phyloP scores from a whole-genome alignment of 192 early-diverging fungal species.

The Coemansia aciculifera region DNA sequence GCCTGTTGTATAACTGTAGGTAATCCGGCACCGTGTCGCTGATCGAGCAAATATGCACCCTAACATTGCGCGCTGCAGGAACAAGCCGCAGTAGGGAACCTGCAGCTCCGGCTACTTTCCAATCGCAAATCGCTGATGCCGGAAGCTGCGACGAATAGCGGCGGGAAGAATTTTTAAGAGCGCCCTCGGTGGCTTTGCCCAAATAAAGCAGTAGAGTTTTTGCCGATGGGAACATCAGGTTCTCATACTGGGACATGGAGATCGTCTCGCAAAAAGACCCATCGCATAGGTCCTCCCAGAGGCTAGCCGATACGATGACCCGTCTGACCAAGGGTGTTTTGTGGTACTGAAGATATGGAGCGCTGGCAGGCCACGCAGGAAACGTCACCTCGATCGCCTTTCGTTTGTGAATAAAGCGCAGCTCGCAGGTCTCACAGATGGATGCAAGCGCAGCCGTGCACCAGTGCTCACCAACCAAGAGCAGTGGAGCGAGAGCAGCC shows the following conservation, averaged over 20 bases:
- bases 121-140: neutral
- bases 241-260: conserved; percentile 2
- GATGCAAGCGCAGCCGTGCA: neutral
- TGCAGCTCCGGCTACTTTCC: neutral
- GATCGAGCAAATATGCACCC: neutral
- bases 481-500: neutral
- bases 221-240: neutral
- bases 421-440: neutral
- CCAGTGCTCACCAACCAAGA: conserved; percentile 3
- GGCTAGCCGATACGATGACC: neutral
- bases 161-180: too few species aligned
- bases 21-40: neutral
- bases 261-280: neutral
- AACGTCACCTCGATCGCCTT: neutral
- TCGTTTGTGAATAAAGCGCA: neutral
- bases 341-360: neutral
- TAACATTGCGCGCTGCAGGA: neutral
- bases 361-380: conserved; percentile 1
- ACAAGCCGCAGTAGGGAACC: neutral
- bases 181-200: neutral
- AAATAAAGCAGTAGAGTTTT: neutral
- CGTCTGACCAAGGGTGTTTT: neutral
- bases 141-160: neutral
- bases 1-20: neutral
- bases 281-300: neutral